phyloP scores from a whole-genome alignment of 768 basidiomycete species.

The Mycena leptocephala region DNA sequence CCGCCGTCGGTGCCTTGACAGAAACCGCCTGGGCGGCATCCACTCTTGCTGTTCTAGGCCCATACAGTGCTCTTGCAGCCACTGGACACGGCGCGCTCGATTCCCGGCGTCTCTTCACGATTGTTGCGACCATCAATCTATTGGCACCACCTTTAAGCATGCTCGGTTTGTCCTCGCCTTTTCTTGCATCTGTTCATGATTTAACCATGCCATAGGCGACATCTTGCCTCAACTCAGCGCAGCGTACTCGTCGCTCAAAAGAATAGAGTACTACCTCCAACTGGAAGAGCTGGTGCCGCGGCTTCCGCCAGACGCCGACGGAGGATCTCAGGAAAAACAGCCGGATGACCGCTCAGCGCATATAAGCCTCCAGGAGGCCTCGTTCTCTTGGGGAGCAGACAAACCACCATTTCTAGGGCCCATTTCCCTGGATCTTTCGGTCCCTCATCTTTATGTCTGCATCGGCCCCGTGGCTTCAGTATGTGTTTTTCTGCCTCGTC shows the following conservation, averaged over 20 bases:
- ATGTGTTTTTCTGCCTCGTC: too few relatives aligned
- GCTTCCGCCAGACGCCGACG: too few relatives aligned
- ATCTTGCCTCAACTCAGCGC: constrained; percentile 10
- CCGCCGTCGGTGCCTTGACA: constrained; percentile 13
- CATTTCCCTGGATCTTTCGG: neutral
- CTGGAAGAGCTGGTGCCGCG: constrained; percentile 20
- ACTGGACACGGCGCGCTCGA: neutral
- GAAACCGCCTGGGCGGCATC: constrained; percentile 9
- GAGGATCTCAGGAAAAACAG: neutral
- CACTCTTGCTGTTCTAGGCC: constrained; percentile 24
- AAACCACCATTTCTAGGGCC: constrained; percentile 21
- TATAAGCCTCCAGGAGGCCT: neutral
- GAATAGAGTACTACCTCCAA: constrained; percentile 17
- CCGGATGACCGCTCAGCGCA: neutral
- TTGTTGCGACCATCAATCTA: constrained; percentile 13
- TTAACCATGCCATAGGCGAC: neutral
- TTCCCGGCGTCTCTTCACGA: constrained; percentile 23
- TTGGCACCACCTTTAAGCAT: constrained; percentile 5
- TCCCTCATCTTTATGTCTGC: neutral
- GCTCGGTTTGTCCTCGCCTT: neutral
- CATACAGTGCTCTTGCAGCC: constrained; percentile 21
- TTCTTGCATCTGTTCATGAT: neutral
- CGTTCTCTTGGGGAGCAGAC: constrained; percentile 25
- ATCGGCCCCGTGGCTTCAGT: constrained; percentile 26
- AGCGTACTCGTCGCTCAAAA: constrained; percentile 6